These are phyloP conservation scores for Crithidia brevicula DNA, from an alignment of 208 protist species.

Conservation along the genomic window DNA sequence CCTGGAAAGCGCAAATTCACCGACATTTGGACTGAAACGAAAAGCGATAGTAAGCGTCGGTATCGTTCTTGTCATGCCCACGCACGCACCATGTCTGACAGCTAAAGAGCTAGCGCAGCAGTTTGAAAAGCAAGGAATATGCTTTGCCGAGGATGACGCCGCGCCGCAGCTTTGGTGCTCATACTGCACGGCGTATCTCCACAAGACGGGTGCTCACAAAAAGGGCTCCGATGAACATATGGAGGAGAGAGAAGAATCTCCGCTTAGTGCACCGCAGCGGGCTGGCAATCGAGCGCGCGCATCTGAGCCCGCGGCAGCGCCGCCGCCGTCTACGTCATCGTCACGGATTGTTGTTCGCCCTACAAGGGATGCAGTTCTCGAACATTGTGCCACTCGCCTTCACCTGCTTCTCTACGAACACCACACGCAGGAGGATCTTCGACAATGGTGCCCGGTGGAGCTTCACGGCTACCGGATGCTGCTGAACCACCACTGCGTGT, in stretches of 20 bases:
- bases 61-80: conserved; percentile 1
- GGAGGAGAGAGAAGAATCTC: not conserved
- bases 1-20: no score
- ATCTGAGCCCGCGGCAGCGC: not conserved
- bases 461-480: conserved; percentile 71
- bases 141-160: conserved; percentile 11
- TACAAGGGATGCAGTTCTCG: conserved; percentile 34
- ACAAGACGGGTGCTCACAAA: not conserved
- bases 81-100: not conserved
- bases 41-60: no score
- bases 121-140: conserved; percentile 34
- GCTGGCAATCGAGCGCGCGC: not conserved
- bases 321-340: not conserved
- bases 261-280: not conserved
- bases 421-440: conserved; percentile 33
- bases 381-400: conserved; percentile 57
- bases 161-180: conserved; percentile 25
- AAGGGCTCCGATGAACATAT: not conserved
- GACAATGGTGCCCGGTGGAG: conserved; percentile 70
- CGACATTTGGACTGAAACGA: no score
- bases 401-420: conserved; percentile 66
- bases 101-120: conserved; percentile 24
- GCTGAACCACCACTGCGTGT: conserved; percentile 83
- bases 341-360: conserved; percentile 22
- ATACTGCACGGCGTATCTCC: conserved; percentile 22